Evolutionary conservation across 2,329 filamentous ascomycete species (phyloP), one percentile per base, ranked within the genome.

Genomic region (Colletotrichum spinosum): DNA sequence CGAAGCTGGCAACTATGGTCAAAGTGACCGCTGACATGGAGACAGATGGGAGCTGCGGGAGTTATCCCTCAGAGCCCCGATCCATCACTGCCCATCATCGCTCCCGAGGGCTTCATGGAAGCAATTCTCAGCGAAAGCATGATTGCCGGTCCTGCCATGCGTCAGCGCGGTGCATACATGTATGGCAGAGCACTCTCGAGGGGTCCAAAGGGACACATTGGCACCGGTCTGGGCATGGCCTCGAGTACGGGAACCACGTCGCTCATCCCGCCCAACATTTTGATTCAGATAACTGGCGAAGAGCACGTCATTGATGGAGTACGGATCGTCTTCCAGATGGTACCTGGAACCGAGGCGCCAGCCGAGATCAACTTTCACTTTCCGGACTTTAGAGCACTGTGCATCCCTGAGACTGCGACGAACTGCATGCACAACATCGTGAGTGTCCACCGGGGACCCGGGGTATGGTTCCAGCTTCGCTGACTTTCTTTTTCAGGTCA

Each of bases 311-410:
- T 80, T 7, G 78, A 79, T 34, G 78, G 78, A 2, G 69, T 81
- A 1, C 55, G 70, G 17, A 75, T 82, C 12, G 67, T 74, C 2
- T 81, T 80, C 66, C 80, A 82, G 61, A 72, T 81, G 70, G 74
- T 75, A 0, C 78, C 79, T 2, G 77, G 72, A 1, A 80, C 79
- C 0, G 80, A 82, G 65, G 80, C 80, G 1, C 80, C 79, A 0
- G 70, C 78, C 0, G 80, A 82, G 68, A 72, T 83, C 65, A 79
- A 79, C 61, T 73, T 82, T 48, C 74, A 76, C 55, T 77, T 82
- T 45, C 79, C 79, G 4, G 65, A 77, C 8, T 70, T 74, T 41
- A 68, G 67, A 7, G 78, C 80, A 1, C 68, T 83, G 0, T 79
- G 72, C 59, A 73, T 78, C 9, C 72, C 79, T 0, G 80, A 82